Conservation (phyloP, 176 grass and related monocot species). For the Eragrostis curvula region DNA sequence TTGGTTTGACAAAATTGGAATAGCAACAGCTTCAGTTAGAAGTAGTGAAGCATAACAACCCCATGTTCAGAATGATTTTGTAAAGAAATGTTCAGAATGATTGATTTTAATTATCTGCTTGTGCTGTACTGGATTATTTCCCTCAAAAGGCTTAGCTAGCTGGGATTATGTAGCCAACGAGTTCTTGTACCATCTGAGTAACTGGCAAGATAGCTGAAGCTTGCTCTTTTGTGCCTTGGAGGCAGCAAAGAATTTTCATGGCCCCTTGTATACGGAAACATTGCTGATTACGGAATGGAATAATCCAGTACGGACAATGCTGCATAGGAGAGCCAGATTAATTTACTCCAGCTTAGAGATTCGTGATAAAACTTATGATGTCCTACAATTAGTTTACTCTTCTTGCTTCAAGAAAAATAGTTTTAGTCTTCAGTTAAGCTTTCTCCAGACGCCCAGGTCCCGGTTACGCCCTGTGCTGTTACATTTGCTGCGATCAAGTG, state of each 20-base stretch:
- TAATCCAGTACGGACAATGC: not conserved
- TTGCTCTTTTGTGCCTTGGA: not conserved
- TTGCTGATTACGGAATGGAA: not conserved
- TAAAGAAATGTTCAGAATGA: too few species aligned
- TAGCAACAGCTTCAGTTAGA: too few species aligned
- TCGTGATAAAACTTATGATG: slow-evolving; percentile 15
- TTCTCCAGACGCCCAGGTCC: slow-evolving; percentile 12
- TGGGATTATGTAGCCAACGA: too few species aligned
- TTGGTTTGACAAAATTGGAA: too few species aligned
- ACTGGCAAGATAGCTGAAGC: not conserved
- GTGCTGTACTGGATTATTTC: too few species aligned
- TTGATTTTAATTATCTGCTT: too few species aligned
- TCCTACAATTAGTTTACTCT: not conserved
- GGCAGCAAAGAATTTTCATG: not conserved
- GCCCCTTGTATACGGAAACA: not conserved
- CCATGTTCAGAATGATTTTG: too few species aligned
- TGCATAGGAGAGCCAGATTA: not conserved
- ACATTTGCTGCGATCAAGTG: not conserved
- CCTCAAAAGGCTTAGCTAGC: too few species aligned
- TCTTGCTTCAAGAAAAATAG: too few species aligned
- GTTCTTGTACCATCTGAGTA: too few species aligned
- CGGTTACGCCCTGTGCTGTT: not conserved
- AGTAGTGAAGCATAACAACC: too few species aligned
- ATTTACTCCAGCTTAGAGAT: not conserved
- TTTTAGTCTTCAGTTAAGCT: not conserved